Evolutionary conservation across 1,284 basidiomycete species (phyloP), one percentile per base, ranked within the genome.

Genomic region (Ustilago shanxiensis): DNA sequence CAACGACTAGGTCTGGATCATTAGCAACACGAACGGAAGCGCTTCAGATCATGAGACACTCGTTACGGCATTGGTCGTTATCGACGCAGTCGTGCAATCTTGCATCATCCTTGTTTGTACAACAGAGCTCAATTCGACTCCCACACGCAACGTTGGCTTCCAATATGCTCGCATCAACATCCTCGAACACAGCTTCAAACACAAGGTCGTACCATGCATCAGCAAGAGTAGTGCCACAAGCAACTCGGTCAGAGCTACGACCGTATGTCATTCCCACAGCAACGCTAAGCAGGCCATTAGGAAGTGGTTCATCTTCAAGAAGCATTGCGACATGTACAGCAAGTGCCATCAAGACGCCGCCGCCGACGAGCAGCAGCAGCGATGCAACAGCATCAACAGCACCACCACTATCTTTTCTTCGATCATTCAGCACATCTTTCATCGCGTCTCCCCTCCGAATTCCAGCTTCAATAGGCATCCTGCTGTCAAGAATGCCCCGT

Each of bases 31-130:
- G 20, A 47, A 47, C 45, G 16, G 3, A 5, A 28, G 22, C 11
- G 22, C 26, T 26, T 13, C 24, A 22, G 20, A 41, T 33, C 16
- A 71, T 71, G 68, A 66, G 39, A 26, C 55, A 55, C 29, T 72
- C 64, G 45, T 60, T 72, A 66, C 47, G 55, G 24, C 47, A 51
- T 11, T 55, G 22, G 44, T 44, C 29, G 18, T 63, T 35, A 22
- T 31, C 51, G 20, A 16, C 47, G 14, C 24, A 5, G 11, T 49
- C 47, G 47, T 49, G 24, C 26, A 49, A 49, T 24, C 13, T 28
- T 3, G 47, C 14, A 14, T 2, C 47, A 49, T 26, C 47, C 28
- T 4, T 26, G 20, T 29, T 18, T 4, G 3, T n/a, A 31, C 9
- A 9, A 20, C 18, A 14, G 20, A 33, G 50, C 28, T 52, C 50